Evolutionary conservation across 2,329 filamentous ascomycete species (phyloP), one percentile per base, ranked within the genome.

Genomic region (Lasiodiplodia hormozganensis): DNA sequence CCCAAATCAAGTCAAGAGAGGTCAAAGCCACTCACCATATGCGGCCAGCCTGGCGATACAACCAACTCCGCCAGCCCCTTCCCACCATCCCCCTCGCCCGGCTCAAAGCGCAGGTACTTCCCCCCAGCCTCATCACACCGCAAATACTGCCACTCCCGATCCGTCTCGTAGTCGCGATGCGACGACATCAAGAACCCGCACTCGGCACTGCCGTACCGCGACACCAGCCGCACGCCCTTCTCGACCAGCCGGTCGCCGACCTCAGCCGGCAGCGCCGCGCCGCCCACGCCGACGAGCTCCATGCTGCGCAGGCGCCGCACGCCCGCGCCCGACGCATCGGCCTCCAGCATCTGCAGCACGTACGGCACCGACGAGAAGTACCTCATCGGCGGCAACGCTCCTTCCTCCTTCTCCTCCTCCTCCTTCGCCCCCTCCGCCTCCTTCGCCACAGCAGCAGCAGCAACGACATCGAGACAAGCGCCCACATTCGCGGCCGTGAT

Each of bases 121-220:
- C 74, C 76, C n/a, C 76, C 75, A 0, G 77, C 73, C 1, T 81
- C 76, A 8, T 88, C 73, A 1, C 81, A 76, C 11, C 88, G 82
- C 1, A 91, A 80, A 70, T 86, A 89, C 70, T 89, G 84, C 88
- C 88, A 91, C 2, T 85, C 84, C n/a, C 77, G 82, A 68, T 91
- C 88, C 0, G 70, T 74, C 0, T 67, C 69, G 68, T 86, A 90
- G 28, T 87, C 78, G 25, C 88, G 83, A 73, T 87, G 83, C 0
- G 89, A 91, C 3, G 86, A 89, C 73, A 91, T 81, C 16, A 91
- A 75, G 69, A 91, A 91, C 0, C 89, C 88, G 68, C 88, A 90
- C 73, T 91, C 89, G 10, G 88, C 86, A 72, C 88, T 90, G 2
- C 89, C 89, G 74, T 88, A 89, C 51, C 89, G 81, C 0, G 87